phyloP scores from a whole-genome alignment of 805 yeast genomes.

The Ogataea dorogensis region DNA sequence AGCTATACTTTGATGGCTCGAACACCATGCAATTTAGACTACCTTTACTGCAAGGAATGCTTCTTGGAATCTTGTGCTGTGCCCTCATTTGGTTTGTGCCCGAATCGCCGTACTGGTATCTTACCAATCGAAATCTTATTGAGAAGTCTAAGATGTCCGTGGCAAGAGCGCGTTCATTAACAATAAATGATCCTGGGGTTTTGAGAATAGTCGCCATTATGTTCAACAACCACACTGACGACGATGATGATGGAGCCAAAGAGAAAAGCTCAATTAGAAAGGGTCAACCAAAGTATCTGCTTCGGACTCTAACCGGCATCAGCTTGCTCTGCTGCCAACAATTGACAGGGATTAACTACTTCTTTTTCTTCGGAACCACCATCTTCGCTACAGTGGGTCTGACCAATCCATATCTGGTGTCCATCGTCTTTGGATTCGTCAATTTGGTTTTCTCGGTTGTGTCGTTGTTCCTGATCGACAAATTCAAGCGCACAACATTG shows the following conservation, averaged over 20 bases:
- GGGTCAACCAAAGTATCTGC: constrained; percentile 32
- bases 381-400: constrained; percentile 53
- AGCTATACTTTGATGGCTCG: constrained; percentile 4
- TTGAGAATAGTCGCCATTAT: constrained; percentile 20
- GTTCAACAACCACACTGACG: constrained; percentile 18
- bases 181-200: constrained; percentile 22
- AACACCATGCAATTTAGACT: constrained; percentile 24
- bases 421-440: constrained; percentile 54
- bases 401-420: constrained; percentile 51
- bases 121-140: constrained; percentile 12
- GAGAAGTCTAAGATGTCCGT: constrained; percentile 22
- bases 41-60: constrained; percentile 24
- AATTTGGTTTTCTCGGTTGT: constrained; percentile 52
- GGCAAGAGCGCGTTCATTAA: constrained; percentile 22
- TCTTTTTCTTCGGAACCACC: constrained; percentile 64
- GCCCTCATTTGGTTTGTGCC: constrained; percentile 31
- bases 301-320: constrained; percentile 32
- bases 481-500: constrained; percentile 45
- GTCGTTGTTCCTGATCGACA: constrained; percentile 48
- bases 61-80: constrained; percentile 15
- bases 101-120: constrained; percentile 35
- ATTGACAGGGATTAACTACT: constrained; percentile 64
- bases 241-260: constrained; percentile 5
- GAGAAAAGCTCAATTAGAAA: constrained; percentile 19
- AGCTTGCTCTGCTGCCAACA: constrained; percentile 39